Base-by-base conservation (phyloP, 1,284 basidiomycete species). In the Puccinia hordei region DNA sequence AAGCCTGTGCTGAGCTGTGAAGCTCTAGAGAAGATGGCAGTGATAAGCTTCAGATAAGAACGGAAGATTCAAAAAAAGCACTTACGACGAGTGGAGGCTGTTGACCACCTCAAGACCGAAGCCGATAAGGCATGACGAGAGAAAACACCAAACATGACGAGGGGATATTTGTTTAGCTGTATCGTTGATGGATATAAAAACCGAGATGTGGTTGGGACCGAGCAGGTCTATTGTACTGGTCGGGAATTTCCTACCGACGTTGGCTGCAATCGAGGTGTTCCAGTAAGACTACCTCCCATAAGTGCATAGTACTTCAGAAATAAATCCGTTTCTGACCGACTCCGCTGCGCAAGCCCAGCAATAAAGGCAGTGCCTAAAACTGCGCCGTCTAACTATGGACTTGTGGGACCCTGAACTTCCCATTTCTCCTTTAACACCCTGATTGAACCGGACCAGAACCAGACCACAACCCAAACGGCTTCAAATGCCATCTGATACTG, bases 1-100 rank as follows among this genome's bases (percentile, higher is more conserved):
- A 88, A 83, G 91, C 88, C 82, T 90, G 89, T 81, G 91, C 89
- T 71, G 95, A 94, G 83, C 90, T 89, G 88, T 94, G 93, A 81
- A 97, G 87, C 84, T 91, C 94, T 96, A 33, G 44, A 38, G 17
- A 75, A 53, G 61, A 53, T n/a, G 19, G 46, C 19, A 53, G 30
- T 13, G 46, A 73, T 69, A n/a, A 69, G 68, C 15, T 15, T 49
- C 30, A n/a, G 10, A 41, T 8, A 9, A 38, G 27, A 63, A 35
- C 24, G 19, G 38, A 27, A 46, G 0, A 30, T 27, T 4, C n/a
- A 15, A 46, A 69, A 49, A 30, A 17, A 10, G 12, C 4, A 33
- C 66, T 69, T 49, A 69, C 66, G 66, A 22, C 66, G 66, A 49
- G 66, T 30, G 66, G 44, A 51, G 10, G 66, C 66, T 24, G 46